Conservation (phyloP, 2,329 filamentous ascomycete species). For the Beauveria bassiana region DNA sequence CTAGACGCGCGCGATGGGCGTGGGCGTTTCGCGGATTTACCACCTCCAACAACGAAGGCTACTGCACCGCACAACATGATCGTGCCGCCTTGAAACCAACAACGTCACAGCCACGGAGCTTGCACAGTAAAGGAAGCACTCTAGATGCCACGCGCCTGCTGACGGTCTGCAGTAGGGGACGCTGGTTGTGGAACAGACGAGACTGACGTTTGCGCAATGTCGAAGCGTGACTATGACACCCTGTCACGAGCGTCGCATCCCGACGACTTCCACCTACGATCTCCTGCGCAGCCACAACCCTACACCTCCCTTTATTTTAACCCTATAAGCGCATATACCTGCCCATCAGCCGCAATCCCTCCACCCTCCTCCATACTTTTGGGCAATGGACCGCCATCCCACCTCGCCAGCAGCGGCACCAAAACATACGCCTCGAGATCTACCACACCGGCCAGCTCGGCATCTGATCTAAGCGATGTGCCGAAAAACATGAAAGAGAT, state of each 20-base stretch:
- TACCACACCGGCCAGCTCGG: background rate
- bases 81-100: background rate
- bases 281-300: background rate
- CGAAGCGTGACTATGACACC: background rate
- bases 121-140: background rate
- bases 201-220: conserved; percentile 2
- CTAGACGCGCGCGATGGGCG: background rate
- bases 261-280: background rate
- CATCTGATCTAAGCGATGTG: background rate
- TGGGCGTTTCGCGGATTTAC: background rate
- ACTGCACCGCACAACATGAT: background rate
- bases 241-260: background rate
- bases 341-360: background rate
- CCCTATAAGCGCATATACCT: background rate
- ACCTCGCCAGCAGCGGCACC: background rate
- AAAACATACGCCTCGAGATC: background rate
- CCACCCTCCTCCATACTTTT: background rate
- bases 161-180: background rate
- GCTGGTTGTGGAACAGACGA: conserved; percentile 5
- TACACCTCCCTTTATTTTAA: background rate
- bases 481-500: conserved; percentile 11
- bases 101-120: background rate
- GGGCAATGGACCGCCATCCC: conserved; percentile 4
- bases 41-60: background rate
- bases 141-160: background rate